Conservation (phyloP, 2,329 filamentous ascomycete species). For the Diatrype stigma region DNA sequence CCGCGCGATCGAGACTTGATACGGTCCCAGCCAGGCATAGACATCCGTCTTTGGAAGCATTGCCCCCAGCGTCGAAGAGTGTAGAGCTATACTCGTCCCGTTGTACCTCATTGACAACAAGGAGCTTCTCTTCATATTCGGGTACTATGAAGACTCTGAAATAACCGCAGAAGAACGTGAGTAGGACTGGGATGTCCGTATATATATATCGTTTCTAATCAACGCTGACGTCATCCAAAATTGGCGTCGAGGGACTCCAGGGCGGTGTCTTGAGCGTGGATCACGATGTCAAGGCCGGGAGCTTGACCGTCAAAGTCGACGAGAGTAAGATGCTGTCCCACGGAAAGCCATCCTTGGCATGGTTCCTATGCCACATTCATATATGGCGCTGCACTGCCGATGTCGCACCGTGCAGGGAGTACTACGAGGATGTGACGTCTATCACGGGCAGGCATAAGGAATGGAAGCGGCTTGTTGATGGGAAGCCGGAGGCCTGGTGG, state of each 20-base stretch:
- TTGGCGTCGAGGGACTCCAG: slow-evolving; percentile 25
- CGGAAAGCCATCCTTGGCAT: slow-evolving; percentile 49
- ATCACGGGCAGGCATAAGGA: slow-evolving; percentile 47
- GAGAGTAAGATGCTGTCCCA: slow-evolving; percentile 46
- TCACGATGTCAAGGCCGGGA: slow-evolving; percentile 37
- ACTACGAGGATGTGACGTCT: slow-evolving; percentile 50
- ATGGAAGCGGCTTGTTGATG: slow-evolving; percentile 48
- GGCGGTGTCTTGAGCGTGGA: slow-evolving; percentile 47
- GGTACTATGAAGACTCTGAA: slow-evolving; percentile 18
- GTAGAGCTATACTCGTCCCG: slow-evolving; percentile 29
- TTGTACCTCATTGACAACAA: slow-evolving; percentile 31
- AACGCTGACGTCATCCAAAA: slow-evolving; percentile 22
- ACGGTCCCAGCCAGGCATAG: slow-evolving; percentile 65
- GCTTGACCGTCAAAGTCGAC: slow-evolving; percentile 47
- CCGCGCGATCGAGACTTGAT: slow-evolving; percentile 56
- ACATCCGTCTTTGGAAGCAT: slow-evolving; percentile 59
- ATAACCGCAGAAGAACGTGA: slow-evolving; percentile 28
- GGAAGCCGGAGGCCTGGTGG: slow-evolving; percentile 48
- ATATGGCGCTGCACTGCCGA: slow-evolving; percentile 57
- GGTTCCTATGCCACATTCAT: slow-evolving; percentile 50
- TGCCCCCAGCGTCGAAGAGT: slow-evolving; percentile 54
- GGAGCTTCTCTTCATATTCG: slow-evolving; percentile 31
- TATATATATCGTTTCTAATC: too few species aligned
- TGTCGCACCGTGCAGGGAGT: slow-evolving; percentile 39
- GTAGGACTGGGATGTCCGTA: slow-evolving; percentile 2